Evolutionary conservation across 2,329 filamentous ascomycete genomes (phyloP).

Genomic region (Fusarium sp.): DNA sequence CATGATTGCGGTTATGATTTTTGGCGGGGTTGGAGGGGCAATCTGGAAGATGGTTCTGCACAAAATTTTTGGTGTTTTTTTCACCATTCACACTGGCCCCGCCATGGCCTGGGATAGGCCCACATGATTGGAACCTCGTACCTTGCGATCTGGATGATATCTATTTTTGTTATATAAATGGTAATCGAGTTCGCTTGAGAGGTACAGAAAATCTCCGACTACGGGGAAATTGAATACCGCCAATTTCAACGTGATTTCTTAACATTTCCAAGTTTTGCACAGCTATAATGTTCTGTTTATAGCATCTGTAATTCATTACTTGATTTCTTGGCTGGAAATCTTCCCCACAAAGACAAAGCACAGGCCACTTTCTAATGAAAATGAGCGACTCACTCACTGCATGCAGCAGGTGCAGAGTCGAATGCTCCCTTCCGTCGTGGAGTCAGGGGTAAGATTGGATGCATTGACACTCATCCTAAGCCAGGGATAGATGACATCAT

Average conservation of each 20-base stretch:
- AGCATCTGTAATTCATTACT: background rate
- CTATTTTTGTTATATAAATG: background rate
- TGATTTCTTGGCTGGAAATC: conserved; percentile 30
- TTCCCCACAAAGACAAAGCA: conserved; percentile 36
- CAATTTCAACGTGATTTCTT: background rate
- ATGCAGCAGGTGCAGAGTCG: conserved; percentile 16
- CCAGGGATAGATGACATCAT: conserved; percentile 44
- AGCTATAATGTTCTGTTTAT: conserved; percentile 13
- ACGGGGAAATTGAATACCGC: too few species aligned
- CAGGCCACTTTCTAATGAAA: conserved; percentile 32
- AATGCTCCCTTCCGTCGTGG: conserved; percentile 18
- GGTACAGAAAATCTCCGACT: background rate
- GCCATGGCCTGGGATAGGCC: background rate
- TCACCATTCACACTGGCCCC: conserved; percentile 7
- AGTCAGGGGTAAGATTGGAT: conserved; percentile 37
- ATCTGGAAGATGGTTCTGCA: conserved; percentile 36
- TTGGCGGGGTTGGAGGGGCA: conserved; percentile 50
- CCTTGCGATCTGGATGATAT: background rate
- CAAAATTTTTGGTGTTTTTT: conserved; percentile 47
- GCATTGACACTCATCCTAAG: conserved; percentile 5
- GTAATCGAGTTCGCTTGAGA: background rate
- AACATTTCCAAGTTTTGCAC: background rate
- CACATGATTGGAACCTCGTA: conserved; percentile 9
- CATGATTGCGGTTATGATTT: conserved; percentile 43
- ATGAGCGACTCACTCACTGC: conserved; percentile 34